Conservation (phyloP, 2,329 filamentous ascomycete species). For the Penicillium sp. region DNA sequence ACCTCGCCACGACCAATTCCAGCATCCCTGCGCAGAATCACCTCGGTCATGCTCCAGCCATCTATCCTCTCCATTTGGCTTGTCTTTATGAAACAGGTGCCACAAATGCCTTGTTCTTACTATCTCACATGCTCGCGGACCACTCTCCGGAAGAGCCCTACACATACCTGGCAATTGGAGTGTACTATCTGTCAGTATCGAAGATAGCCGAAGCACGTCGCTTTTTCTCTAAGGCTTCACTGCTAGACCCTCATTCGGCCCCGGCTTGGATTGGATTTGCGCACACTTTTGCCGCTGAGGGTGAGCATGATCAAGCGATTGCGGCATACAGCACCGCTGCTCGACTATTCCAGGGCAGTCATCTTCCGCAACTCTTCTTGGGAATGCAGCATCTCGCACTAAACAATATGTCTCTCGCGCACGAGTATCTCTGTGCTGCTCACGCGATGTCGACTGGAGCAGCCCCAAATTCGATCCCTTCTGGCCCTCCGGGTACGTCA, state of each 20-base stretch:
- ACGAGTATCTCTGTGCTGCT: slow-evolving; percentile 89
- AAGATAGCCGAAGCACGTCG: slow-evolving; percentile 89
- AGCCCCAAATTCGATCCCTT: slow-evolving; percentile 28
- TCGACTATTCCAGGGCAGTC: slow-evolving; percentile 91
- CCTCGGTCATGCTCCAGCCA: slow-evolving; percentile 48
- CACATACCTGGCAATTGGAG: slow-evolving; percentile 89
- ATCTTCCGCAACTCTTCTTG: slow-evolving; percentile 89
- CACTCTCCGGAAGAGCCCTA: slow-evolving; percentile 86
- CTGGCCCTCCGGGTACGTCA: slow-evolving; percentile 24
- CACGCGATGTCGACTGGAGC: slow-evolving; percentile 57
- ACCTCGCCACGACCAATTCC: slow-evolving; percentile 41
- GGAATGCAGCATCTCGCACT: slow-evolving; percentile 98
- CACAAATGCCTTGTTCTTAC: slow-evolving; percentile 84
- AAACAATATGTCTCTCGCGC: slow-evolving; percentile 88
- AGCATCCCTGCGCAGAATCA: slow-evolving; percentile 34
- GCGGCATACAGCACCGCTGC: slow-evolving; percentile 96
- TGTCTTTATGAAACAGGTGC: slow-evolving; percentile 82
- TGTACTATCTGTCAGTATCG: slow-evolving; percentile 86
- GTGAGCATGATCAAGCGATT: slow-evolving; percentile 96
- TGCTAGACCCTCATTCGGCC: slow-evolving; percentile 96
- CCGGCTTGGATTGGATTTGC: slow-evolving; percentile 99
- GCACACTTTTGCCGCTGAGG: slow-evolving; percentile 95
- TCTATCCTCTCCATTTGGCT: slow-evolving; percentile 87
- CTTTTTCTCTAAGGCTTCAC: slow-evolving; percentile 94
- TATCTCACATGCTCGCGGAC: slow-evolving; percentile 89